A percentile compares a stretch with the other conserved stretches of the same genome.
These are phyloP conservation scores for Friedmanniomyces simplex DNA, from an alignment of 495 filamentous ascomycete species.

Conservation along the genomic window DNA sequence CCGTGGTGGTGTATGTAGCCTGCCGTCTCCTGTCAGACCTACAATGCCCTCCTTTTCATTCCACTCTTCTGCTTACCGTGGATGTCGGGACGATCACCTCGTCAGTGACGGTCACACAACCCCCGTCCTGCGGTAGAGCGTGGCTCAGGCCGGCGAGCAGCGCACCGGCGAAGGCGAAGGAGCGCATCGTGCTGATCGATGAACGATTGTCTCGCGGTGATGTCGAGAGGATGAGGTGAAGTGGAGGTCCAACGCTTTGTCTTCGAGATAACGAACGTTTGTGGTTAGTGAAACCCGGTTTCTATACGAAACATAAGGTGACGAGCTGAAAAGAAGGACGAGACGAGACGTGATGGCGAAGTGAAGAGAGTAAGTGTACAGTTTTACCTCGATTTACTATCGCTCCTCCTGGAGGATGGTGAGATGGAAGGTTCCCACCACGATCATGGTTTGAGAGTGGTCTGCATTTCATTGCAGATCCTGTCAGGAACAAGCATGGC, in stretches of 20 bases:
- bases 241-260: too few species aligned
- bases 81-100: conserved; percentile 11
- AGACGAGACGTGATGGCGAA: too few species aligned
- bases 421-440: too few species aligned
- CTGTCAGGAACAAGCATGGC: background rate
- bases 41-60: too few species aligned
- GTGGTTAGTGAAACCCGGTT: too few species aligned
- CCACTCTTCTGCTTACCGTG: background rate
- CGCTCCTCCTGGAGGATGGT: too few species aligned
- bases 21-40: background rate
- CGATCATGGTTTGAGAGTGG: background rate
- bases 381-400: too few species aligned
- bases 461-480: background rate
- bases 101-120: conserved; percentile 8
- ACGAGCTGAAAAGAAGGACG: too few species aligned
- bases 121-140: conserved; percentile 4
- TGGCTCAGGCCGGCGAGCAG: background rate
- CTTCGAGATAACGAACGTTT: too few species aligned
- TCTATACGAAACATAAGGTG: too few species aligned
- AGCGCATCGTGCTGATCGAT: background rate
- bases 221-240: too few species aligned
- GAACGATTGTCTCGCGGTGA: background rate
- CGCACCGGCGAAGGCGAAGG: background rate
- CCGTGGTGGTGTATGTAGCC: conserved; percentile 8
- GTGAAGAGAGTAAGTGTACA: too few species aligned